Base-by-base conservation (phyloP, 129 eudicot genomes). In the Escallonia rubra region DNA sequence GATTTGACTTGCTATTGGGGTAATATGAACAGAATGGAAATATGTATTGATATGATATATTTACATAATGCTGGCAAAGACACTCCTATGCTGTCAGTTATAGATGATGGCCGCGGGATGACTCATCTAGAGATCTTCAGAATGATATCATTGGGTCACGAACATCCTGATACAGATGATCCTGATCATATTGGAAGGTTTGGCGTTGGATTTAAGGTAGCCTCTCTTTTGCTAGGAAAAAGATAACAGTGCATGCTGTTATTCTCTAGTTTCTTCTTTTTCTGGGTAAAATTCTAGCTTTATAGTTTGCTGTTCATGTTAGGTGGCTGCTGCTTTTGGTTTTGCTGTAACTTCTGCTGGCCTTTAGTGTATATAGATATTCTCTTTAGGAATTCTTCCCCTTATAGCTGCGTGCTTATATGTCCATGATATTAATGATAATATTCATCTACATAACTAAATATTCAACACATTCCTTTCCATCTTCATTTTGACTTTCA, bases 91-190 rank as follows among this genome's bases (percentile, higher is more conserved):
- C 78, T 88, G 73, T 82, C 89, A 13, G 56, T 88, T 62, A 58
- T 82, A 41, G 96, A 88, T 75, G 91, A 88, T 75, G 91, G 96
- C 47, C 68, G 67, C 65, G 96, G 96, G 15, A 88, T 88, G 96
- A 76, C 72, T 62, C 91, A 85, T 83, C 64, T 70, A 13, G 86
- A 88, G 65, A 80, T 85, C 54, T 62, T 69, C 62, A 85, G 77
- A 64, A 79, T 88, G 91, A 49, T 85, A 38, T 72, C 91, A 13
- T 88, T 88, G 77, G 96, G 96, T 46, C 96, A 85, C 65, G 81
- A 73, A 71, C 83, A 82, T 67, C 81, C 85, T 50, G 83, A 80
- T 52, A 69, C 72, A 16, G 78, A 75, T 38, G 84, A 88, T 68
- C 62, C 80, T 8, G 65, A 88, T 44, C 77, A 57, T 48, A 88